Evolutionary conservation across 2,329 filamentous ascomycete species (phyloP).

Genomic region (Trichoderma koningiopsis): DNA sequence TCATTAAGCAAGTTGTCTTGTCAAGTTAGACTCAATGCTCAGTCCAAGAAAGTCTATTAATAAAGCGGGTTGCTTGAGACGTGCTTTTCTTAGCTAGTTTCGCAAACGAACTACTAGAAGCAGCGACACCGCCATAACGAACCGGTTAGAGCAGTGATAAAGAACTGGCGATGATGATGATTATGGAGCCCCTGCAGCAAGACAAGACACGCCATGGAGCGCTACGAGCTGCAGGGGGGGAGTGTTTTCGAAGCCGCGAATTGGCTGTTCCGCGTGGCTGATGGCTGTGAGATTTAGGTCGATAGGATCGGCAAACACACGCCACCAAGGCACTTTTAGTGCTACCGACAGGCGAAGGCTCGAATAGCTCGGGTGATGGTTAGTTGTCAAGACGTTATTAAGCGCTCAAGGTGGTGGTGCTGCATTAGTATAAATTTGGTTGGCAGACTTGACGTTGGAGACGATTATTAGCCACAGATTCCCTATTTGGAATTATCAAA

Average conservation of each 20-base stretch:
- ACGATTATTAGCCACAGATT: too few species aligned
- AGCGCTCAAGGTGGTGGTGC: conserved; percentile 5
- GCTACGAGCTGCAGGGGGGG: conserved; percentile 11
- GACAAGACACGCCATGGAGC: not conserved
- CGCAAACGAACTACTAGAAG: not conserved
- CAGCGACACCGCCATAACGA: not conserved
- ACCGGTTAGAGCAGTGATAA: not conserved
- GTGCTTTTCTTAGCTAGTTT: not conserved
- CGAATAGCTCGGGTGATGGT: not conserved
- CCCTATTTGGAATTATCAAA: not conserved
- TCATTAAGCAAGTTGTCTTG: not conserved
- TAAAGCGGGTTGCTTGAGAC: not conserved
- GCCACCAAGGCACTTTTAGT: not conserved
- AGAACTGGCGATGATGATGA: not conserved
- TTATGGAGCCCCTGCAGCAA: not conserved
- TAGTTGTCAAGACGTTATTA: conserved; percentile 1
- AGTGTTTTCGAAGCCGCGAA: not conserved
- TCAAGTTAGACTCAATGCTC: not conserved
- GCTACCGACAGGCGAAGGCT: not conserved
- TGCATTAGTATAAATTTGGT: not conserved
- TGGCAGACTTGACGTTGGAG: not conserved
- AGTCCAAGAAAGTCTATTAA: not conserved
- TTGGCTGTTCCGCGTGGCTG: not conserved
- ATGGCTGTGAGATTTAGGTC: not conserved
- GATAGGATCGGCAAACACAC: not conserved